Conservation (phyloP, 495 filamentous ascomycete genomes). For the Aspergillus haitiensis region DNA sequence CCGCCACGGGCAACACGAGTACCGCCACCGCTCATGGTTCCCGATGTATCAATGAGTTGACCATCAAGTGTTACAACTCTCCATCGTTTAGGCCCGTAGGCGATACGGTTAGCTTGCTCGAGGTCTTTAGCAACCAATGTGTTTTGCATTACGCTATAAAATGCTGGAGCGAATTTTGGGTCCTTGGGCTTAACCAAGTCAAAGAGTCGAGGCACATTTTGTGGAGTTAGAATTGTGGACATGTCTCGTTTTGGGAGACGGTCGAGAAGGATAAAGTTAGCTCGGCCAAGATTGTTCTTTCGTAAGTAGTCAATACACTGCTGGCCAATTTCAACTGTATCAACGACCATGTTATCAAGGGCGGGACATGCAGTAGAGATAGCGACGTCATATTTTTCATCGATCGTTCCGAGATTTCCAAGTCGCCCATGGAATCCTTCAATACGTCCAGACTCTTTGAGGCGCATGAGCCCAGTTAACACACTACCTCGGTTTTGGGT, state of each 20-base stretch:
- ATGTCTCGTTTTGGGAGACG: constrained; percentile 77
- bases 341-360: constrained; percentile 93
- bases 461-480: constrained; percentile 83
- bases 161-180: constrained; percentile 82
- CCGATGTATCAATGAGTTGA: constrained; percentile 93
- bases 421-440: constrained; percentile 95
- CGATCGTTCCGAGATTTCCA: constrained; percentile 93
- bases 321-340: constrained; percentile 90
- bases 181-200: constrained; percentile 90
- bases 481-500: constrained; percentile 93
- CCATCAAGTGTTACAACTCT: constrained; percentile 94
- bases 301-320: constrained; percentile 96
- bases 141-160: constrained; percentile 90
- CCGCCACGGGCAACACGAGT: constrained; percentile 80
- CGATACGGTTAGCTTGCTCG: constrained; percentile 91
- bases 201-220: constrained; percentile 87
- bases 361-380: constrained; percentile 93
- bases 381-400: constrained; percentile 90
- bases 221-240: constrained; percentile 77
- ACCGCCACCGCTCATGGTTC: constrained; percentile 97
- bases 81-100: constrained; percentile 90
- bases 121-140: constrained; percentile 92
- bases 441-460: constrained; percentile 94
- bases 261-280: constrained; percentile 94
- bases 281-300: constrained; percentile 96